A percentile compares a stretch with the other conserved stretches of the same genome.
Conservation (phyloP, 441 rosid genomes). For the Populus trichocarpa region DNA sequence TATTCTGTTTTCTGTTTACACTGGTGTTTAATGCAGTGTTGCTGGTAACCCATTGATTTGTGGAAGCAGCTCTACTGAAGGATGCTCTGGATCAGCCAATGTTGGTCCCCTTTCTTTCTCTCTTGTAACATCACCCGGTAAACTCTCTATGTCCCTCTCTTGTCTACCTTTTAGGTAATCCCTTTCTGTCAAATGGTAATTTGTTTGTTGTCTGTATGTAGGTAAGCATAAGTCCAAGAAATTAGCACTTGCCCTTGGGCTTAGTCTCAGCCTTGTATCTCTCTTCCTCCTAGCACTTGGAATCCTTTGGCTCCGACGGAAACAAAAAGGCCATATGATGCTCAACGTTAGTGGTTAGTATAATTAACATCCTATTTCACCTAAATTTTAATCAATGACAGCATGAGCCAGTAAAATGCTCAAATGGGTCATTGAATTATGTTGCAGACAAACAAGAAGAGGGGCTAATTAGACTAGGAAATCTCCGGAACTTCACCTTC, state of each 20-base stretch:
- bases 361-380: neutral
- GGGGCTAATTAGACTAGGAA: constrained; percentile 58
- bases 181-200: neutral
- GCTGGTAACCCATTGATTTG: constrained; percentile 80
- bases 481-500: constrained; percentile 70
- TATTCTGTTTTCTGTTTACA: neutral
- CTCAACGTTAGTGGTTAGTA: constrained; percentile 54
- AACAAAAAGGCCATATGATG: constrained; percentile 33
- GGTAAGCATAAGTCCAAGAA: constrained; percentile 56
- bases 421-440: constrained; percentile 2
- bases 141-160: neutral
- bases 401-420: neutral
- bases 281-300: constrained; percentile 46
- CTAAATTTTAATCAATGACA: neutral
- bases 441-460: constrained; percentile 67
- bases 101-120: constrained; percentile 46
- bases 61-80: constrained; percentile 44
- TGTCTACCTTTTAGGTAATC: neutral
- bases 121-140: constrained; percentile 52
- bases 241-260: constrained; percentile 64
- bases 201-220: constrained; percentile 11
- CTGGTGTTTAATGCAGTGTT: constrained; percentile 43
- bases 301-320: constrained; percentile 51
- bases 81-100: constrained; percentile 58
- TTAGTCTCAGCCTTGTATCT: constrained; percentile 50